Conservation (phyloP, 2,329 filamentous ascomycete species). For the Neurospora sp. region DNA sequence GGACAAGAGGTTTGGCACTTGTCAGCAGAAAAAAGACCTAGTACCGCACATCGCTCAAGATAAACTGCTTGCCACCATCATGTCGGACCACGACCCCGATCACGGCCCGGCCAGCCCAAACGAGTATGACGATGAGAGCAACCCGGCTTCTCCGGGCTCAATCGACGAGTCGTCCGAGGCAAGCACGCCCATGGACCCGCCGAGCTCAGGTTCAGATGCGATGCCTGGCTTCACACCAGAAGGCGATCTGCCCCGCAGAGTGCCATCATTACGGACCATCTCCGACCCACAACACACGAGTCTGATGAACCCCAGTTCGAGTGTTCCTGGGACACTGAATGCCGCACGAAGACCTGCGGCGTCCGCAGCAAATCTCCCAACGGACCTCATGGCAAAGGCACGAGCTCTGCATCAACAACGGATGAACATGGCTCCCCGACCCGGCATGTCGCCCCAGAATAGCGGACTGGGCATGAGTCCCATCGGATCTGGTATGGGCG, state of each 20-base stretch:
- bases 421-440: conserved; percentile 21
- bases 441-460: conserved; percentile 6
- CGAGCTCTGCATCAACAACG: conserved; percentile 27
- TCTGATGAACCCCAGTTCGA: conserved; percentile 74
- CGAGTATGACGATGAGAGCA: conserved; percentile 28
- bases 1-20: neutral
- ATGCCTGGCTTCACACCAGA: conserved; percentile 12
- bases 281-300: conserved; percentile 45
- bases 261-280: conserved; percentile 50
- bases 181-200: conserved; percentile 37
- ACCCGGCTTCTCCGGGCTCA: conserved; percentile 34
- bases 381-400: conserved; percentile 31
- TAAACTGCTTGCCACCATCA: conserved; percentile 9
- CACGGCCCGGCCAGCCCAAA: conserved; percentile 37
- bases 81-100: conserved; percentile 21
- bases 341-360: conserved; percentile 45
- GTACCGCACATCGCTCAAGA: neutral
- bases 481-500: conserved; percentile 19
- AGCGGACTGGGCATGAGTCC: conserved; percentile 20
- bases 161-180: conserved; percentile 35
- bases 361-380: conserved; percentile 28
- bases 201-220: conserved; percentile 21
- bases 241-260: conserved; percentile 35
- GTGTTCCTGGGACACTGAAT: conserved; percentile 67
- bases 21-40: neutral